phyloP scores from a whole-genome alignment of 495 filamentous ascomycete species.

The Bacidia rubella region DNA sequence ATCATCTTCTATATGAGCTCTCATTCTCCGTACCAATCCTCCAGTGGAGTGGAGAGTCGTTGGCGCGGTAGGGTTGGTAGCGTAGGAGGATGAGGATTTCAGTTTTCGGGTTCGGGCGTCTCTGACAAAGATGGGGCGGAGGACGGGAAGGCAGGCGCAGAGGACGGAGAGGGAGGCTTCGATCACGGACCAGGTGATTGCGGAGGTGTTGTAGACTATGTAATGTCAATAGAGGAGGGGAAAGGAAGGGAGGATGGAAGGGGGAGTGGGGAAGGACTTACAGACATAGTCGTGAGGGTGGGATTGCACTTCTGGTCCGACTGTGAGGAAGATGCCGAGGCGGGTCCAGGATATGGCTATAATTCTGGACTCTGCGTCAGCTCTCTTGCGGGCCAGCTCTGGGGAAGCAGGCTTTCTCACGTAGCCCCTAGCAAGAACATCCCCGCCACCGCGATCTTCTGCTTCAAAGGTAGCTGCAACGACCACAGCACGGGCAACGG shows the following conservation, averaged over 20 bases:
- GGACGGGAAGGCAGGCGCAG: not conserved
- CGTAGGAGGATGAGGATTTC: no score
- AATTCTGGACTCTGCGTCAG: not conserved
- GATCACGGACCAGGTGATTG: not conserved
- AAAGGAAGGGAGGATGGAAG: not conserved
- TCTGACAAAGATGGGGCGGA: not conserved
- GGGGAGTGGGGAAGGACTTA: not conserved
- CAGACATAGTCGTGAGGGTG: not conserved
- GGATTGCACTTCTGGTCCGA: not conserved
- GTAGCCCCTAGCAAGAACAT: conserved; percentile 13
- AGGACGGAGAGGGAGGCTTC: conserved; percentile 3
- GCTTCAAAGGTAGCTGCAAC: conserved; percentile 10
- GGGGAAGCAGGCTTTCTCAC: not conserved
- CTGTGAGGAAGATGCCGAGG: not conserved
- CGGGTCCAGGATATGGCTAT: conserved; percentile 3
- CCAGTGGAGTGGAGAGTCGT: no score
- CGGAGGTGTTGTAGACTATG: not conserved
- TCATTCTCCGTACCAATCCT: no score
- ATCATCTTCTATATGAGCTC: no score
- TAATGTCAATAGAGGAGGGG: not conserved
- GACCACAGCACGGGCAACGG: conserved; percentile 12
- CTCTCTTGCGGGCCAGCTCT: not conserved
- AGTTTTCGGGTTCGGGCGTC: no score
- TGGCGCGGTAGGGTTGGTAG: no score
- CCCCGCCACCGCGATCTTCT: conserved; percentile 8